phyloP scores from a whole-genome alignment of 2,329 filamentous ascomycete genomes.

The Aspergillus oerlinghausenensis region DNA sequence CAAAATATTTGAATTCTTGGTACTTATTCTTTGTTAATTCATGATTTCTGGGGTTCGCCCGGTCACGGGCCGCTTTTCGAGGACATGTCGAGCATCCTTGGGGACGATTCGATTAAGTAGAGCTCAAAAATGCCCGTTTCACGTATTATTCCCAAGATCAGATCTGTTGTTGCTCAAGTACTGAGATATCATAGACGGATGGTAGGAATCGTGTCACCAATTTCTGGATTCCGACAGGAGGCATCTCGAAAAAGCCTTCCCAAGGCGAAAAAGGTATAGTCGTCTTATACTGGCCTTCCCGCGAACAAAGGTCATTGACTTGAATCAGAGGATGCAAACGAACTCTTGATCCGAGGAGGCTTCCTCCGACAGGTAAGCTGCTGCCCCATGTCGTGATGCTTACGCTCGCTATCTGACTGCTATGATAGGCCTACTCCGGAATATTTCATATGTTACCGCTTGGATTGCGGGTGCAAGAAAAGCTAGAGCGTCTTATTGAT shows the following conservation, averaged over 20 bases:
- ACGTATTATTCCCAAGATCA: constrained; percentile 29
- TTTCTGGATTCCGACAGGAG: constrained; percentile 74
- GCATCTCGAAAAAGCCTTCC: constrained; percentile 53
- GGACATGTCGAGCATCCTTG: constrained; percentile 24
- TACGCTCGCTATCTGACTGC: not conserved
- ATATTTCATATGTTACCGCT: constrained; percentile 90
- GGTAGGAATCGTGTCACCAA: constrained; percentile 61
- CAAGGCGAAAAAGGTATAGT: constrained; percentile 43
- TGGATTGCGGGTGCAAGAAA: constrained; percentile 80
- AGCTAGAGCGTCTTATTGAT: constrained; percentile 79
- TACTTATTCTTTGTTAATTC: constrained; percentile 4
- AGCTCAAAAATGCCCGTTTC: constrained; percentile 23
- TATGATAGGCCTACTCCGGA: constrained; percentile 68
- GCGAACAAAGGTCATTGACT: constrained; percentile 40
- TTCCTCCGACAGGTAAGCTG: constrained; percentile 65
- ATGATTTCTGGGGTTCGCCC: constrained; percentile 26
- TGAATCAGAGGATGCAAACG: constrained; percentile 54
- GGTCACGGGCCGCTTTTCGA: constrained; percentile 20
- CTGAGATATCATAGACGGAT: constrained; percentile 44
- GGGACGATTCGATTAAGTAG: constrained; percentile 13
- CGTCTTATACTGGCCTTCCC: not conserved
- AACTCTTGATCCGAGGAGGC: constrained; percentile 64
- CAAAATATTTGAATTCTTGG: not conserved
- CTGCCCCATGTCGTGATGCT: constrained; percentile 4
- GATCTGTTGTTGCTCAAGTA: not conserved